Conservation (phyloP, 1,284 basidiomycete genomes). For the Macrocybe sp. region DNA sequence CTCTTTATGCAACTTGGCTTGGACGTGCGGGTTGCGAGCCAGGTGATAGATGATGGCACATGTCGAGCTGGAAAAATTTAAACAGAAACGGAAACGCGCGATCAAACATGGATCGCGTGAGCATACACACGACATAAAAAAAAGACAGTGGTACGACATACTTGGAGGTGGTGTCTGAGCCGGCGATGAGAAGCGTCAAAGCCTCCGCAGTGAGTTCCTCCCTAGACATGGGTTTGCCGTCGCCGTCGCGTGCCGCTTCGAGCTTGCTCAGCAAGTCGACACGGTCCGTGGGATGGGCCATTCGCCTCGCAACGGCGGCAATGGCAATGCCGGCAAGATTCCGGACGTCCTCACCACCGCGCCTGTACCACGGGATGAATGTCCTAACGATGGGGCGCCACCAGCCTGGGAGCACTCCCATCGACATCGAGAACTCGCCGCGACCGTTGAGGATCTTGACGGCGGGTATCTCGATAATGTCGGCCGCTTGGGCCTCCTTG, state of each 20-base stretch:
- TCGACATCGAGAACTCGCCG: conserved; percentile 82
- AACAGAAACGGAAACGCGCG: neutral
- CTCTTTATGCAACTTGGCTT: conserved; percentile 73
- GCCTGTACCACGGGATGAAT: conserved; percentile 71
- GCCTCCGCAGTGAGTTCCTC: conserved; percentile 87
- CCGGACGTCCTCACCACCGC: conserved; percentile 66
- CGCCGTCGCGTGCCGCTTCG: conserved; percentile 71
- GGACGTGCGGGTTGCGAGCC: conserved; percentile 58
- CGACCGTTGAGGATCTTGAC: conserved; percentile 87
- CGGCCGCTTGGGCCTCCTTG: conserved; percentile 30
- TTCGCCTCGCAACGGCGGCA: conserved; percentile 73
- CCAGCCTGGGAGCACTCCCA: conserved; percentile 75
- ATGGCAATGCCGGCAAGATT: conserved; percentile 79
- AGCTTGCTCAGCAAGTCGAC: conserved; percentile 80
- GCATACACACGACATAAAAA: neutral
- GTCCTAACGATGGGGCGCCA: conserved; percentile 58
- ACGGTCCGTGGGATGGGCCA: conserved; percentile 61
- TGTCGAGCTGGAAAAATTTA: conserved; percentile 50
- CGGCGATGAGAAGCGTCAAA: conserved; percentile 82
- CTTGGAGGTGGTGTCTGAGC: conserved; percentile 84
- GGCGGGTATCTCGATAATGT: conserved; percentile 68
- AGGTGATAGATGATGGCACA: conserved; percentile 86
- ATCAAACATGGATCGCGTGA: no score
- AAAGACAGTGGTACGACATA: conserved; percentile 26
- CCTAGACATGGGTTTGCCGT: conserved; percentile 73